Conservation (phyloP, 345 rosid genomes). For the Arabis alpina region DNA sequence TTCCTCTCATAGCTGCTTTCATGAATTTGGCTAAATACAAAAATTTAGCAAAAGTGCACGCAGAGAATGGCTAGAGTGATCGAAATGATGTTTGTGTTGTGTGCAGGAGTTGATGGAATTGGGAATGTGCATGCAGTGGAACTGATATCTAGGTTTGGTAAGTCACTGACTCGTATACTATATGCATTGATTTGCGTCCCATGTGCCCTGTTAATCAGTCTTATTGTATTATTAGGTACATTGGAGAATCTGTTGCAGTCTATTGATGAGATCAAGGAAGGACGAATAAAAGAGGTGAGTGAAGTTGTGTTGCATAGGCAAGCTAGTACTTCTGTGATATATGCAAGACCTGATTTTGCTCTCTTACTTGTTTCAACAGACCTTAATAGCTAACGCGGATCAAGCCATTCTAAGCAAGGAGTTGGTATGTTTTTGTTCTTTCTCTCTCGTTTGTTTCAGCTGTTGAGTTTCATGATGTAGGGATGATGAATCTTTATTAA, state of each 20-base stretch:
- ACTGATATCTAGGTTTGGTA: slow-evolving; percentile 80
- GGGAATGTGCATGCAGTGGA: slow-evolving; percentile 80
- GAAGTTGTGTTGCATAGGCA: slow-evolving; percentile 11
- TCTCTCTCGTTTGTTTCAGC: neutral
- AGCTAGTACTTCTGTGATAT: slow-evolving; percentile 14
- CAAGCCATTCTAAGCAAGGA: slow-evolving; percentile 84
- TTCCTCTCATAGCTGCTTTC: neutral
- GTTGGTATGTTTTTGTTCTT: slow-evolving; percentile 51
- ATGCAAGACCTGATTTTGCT: slow-evolving; percentile 22
- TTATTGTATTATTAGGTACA: slow-evolving; percentile 52
- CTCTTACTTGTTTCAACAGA: slow-evolving; percentile 45
- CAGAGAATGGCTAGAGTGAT: slow-evolving; percentile 11
- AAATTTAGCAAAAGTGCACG: slow-evolving; percentile 1
- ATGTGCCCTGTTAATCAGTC: slow-evolving; percentile 3
- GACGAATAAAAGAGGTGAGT: slow-evolving; percentile 63
- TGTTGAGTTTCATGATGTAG: slow-evolving; percentile 5
- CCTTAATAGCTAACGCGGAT: slow-evolving; percentile 58
- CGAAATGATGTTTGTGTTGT: slow-evolving; percentile 14
- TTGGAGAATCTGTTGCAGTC: slow-evolving; percentile 76
- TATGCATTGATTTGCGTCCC: slow-evolving; percentile 2
- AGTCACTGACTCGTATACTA: slow-evolving; percentile 24
- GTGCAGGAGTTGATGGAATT: slow-evolving; percentile 87
- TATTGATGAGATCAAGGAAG: slow-evolving; percentile 72
- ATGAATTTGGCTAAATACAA: slow-evolving; percentile 15
- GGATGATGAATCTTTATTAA: slow-evolving; percentile 7